Conservation (phyloP, 352 stramenopile species). For the Peronosclerospora sorghi region DNA sequence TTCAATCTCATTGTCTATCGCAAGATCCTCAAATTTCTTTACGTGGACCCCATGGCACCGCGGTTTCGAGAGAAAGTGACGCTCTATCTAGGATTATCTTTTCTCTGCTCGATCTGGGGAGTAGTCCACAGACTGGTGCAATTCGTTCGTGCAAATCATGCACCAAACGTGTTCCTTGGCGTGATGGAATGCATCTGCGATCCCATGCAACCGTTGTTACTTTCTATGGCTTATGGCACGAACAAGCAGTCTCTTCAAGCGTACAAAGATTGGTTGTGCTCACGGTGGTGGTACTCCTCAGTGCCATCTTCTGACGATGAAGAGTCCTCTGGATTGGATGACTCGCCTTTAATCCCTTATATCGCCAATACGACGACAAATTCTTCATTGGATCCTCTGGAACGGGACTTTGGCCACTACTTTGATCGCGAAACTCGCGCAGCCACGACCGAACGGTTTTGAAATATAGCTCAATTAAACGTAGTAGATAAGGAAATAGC, state of each 20-base stretch:
- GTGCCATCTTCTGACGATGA: slow-evolving; percentile 58
- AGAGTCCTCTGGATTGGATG: slow-evolving; percentile 41
- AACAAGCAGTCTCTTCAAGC: slow-evolving; percentile 63
- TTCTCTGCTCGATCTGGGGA: slow-evolving; percentile 67
- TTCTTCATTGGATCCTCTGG: slow-evolving; percentile 15
- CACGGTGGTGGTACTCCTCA: slow-evolving; percentile 50
- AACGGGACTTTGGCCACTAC: slow-evolving; percentile 32
- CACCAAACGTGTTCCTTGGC: slow-evolving; percentile 39
- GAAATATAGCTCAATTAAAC: slow-evolving; percentile 17
- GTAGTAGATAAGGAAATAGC: slow-evolving; percentile 16
- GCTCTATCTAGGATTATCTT: slow-evolving; percentile 60
- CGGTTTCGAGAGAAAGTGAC: slow-evolving; percentile 46
- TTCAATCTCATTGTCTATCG: slow-evolving; percentile 57
- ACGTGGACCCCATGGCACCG: slow-evolving; percentile 49
- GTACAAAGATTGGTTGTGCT: slow-evolving; percentile 59
- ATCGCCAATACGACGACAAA: slow-evolving; percentile 3
- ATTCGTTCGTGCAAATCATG: slow-evolving; percentile 32
- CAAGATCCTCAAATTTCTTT: slow-evolving; percentile 49
- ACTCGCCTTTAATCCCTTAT: slow-evolving; percentile 22
- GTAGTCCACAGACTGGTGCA: slow-evolving; percentile 56
- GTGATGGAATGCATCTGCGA: slow-evolving; percentile 66
- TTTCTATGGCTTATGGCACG: slow-evolving; percentile 54
- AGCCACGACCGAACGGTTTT: slow-evolving; percentile 8
- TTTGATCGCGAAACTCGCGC: slow-evolving; percentile 14
- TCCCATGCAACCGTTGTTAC: slow-evolving; percentile 55